Percentiles rank a stretch among this genome's conserved stretches.
Evolutionary conservation across 1,284 basidiomycete genomes (phyloP).

Genomic region (Acaromyces ingoldii): DNA sequence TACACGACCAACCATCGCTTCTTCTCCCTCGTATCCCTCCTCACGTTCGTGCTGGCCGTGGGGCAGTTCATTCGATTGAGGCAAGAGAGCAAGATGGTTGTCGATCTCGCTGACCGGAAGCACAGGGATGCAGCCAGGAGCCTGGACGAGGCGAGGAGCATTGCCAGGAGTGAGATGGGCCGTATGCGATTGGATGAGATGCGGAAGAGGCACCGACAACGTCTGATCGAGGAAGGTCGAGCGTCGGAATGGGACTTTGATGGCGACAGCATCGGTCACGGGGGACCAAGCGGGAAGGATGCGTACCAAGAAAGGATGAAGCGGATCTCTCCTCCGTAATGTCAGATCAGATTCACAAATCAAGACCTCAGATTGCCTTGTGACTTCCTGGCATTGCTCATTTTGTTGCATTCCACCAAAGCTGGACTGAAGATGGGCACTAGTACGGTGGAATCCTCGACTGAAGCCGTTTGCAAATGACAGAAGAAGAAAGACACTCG

Average conservation of each 20-base stretch:
- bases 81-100: neutral
- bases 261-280: neutral
- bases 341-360: too few relatives aligned
- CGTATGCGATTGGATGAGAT: conserved; percentile 1
- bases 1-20: conserved; percentile 13
- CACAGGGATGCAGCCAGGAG: conserved; percentile 9
- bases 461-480: too few relatives aligned
- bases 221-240: conserved; percentile 5
- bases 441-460: too few relatives aligned
- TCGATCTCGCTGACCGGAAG: conserved; percentile 1
- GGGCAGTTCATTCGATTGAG: conserved; percentile 11
- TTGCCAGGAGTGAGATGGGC: conserved; percentile 10
- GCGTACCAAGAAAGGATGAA: conserved; percentile 4
- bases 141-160: conserved; percentile 7
- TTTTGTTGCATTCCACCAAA: too few relatives aligned
- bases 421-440: too few relatives aligned
- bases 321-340: too few relatives aligned
- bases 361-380: too few relatives aligned
- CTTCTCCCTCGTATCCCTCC: conserved; percentile 4
- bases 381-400: too few relatives aligned
- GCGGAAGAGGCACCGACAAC: conserved; percentile 2
- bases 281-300: conserved; percentile 1
- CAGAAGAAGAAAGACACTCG: too few relatives aligned
- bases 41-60: conserved; percentile 10
- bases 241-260: neutral